Percentiles rank a stretch among this genome's conserved stretches.
Evolutionary conservation across 495 filamentous ascomycete genomes (phyloP).

Genomic region (Aspergillus wentii): DNA sequence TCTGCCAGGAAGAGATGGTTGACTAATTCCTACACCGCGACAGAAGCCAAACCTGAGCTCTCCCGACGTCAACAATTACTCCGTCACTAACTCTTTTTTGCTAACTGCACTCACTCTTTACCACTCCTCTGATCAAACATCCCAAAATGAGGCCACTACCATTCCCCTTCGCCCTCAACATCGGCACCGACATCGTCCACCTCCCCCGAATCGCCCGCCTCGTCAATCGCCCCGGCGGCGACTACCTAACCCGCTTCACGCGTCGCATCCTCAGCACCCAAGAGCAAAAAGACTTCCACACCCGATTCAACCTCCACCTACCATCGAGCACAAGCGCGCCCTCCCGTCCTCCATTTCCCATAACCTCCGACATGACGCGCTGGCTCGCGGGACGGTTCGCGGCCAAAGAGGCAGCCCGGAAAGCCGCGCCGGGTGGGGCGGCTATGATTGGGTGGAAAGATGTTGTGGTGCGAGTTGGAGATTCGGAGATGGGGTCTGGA

Average conservation of each 20-base stretch:
- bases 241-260: constrained; percentile 47
- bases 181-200: constrained; percentile 52
- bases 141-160: constrained; percentile 23
- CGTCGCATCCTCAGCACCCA: constrained; percentile 43
- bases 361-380: constrained; percentile 36
- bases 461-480: constrained; percentile 31
- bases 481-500: constrained; percentile 16
- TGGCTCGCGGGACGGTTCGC: constrained; percentile 47
- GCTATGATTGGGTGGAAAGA: constrained; percentile 35
- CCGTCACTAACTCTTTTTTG: no score
- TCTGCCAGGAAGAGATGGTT: no score
- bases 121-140: no score
- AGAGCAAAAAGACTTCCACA: constrained; percentile 38
- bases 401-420: constrained; percentile 44
- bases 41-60: no score
- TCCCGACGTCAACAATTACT: no score
- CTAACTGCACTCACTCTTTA: neutral
- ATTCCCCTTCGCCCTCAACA: constrained; percentile 38
- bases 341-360: constrained; percentile 9
- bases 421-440: constrained; percentile 40
- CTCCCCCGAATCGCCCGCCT: constrained; percentile 46
- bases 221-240: constrained; percentile 27
- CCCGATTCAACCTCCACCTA: constrained; percentile 26
- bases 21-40: no score
- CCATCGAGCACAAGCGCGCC: neutral